Evolutionary conservation across 495 filamentous ascomycete genomes (phyloP).

Genomic region (Rostrohypoxylon terebratum): DNA sequence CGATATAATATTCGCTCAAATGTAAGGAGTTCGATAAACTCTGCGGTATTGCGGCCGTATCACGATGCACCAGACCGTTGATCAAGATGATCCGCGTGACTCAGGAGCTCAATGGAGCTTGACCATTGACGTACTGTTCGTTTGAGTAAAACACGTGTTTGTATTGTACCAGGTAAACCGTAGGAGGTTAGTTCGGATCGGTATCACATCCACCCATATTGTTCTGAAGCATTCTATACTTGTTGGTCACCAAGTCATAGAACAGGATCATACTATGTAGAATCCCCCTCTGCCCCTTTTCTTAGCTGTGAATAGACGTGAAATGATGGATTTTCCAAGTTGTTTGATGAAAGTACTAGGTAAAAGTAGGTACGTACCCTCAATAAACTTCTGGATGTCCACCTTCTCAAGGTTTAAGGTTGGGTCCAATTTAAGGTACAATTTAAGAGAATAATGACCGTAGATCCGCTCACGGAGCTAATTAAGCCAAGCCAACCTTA

Average conservation of each 20-base stretch:
- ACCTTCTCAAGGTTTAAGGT: neutral
- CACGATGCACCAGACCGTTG: neutral
- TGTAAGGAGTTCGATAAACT: neutral
- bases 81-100: neutral
- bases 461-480: neutral
- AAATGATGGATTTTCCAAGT: neutral
- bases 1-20: neutral
- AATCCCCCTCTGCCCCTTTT: neutral
- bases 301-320: neutral
- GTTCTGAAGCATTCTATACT: slow-evolving; percentile 1
- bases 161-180: neutral
- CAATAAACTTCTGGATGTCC: neutral
- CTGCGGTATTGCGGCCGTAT: neutral
- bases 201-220: slow-evolving; percentile 2
- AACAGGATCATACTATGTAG: too few species aligned
- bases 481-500: slow-evolving; percentile 1
- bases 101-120: neutral
- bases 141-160: neutral
- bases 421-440: slow-evolving; percentile 3
- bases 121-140: neutral
- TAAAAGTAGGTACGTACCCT: neutral
- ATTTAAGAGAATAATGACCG: slow-evolving; percentile 2
- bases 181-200: neutral
- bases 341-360: neutral
- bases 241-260: too few species aligned